Evolutionary conservation across 345 rosid species (phyloP).

Genomic region (Ricinus communis): DNA sequence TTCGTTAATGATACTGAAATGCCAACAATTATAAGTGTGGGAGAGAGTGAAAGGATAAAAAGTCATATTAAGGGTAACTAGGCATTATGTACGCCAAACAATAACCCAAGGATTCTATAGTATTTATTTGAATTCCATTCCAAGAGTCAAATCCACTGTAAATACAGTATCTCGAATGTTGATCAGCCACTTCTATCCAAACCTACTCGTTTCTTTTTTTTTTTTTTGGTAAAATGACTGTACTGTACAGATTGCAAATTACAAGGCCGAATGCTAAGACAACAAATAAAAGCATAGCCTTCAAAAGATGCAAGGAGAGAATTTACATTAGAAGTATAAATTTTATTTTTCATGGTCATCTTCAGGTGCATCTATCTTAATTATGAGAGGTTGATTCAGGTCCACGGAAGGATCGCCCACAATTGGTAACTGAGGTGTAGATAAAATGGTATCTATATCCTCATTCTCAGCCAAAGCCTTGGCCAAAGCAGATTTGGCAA

Average conservation of each 20-base stretch:
- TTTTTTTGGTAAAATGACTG: not conserved
- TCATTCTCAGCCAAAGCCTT: conserved; percentile 94
- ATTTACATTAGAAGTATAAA: conserved; percentile 37
- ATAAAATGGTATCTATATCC: conserved; percentile 41
- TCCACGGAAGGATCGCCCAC: conserved; percentile 40
- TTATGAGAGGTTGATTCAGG: conserved; percentile 67
- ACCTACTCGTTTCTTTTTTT: no score
- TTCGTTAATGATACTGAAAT: not conserved
- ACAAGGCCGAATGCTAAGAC: conserved; percentile 16
- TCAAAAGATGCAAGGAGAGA: conserved; percentile 19
- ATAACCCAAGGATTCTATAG: conserved; percentile 13
- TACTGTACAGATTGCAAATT: conserved; percentile 38
- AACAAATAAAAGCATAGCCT: conserved; percentile 6
- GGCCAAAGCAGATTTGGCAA: conserved; percentile 76
- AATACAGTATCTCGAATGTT: conserved; percentile 3
- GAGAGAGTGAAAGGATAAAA: not conserved
- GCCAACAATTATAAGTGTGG: not conserved
- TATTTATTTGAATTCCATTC: conserved; percentile 12
- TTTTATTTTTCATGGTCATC: conserved; percentile 43
- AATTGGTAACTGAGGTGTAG: conserved; percentile 44
- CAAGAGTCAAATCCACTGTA: conserved; percentile 1
- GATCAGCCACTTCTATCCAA: conserved; percentile 19
- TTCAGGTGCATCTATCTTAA: conserved; percentile 63
- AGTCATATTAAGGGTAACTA: no score
- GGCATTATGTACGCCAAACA: not conserved